Conservation (phyloP, 805 yeast species). For the Torulaspora microellipsoides region DNA sequence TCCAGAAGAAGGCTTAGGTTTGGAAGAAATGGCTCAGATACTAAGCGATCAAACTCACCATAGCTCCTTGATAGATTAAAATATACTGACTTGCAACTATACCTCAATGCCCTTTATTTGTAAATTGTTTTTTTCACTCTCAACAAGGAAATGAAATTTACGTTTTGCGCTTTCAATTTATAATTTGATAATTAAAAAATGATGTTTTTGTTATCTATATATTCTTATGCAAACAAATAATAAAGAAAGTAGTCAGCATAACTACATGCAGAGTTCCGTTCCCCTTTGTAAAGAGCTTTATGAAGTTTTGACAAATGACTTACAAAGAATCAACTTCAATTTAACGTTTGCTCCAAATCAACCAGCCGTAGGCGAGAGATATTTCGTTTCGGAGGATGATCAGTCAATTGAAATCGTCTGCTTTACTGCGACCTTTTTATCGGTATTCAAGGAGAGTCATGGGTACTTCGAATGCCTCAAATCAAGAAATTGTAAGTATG, state of each 20-base stretch:
- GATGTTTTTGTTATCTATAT: too few species aligned
- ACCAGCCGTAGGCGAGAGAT: constrained; percentile 7
- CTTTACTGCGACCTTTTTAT: constrained; percentile 30
- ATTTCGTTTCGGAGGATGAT: constrained; percentile 9
- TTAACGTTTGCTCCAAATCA: constrained; percentile 22
- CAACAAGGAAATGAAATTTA: too few species aligned
- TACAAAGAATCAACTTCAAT: constrained; percentile 1
- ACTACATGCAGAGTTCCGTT: background rate
- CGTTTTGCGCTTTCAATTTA: too few species aligned
- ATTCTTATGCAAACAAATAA: background rate
- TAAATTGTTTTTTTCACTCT: too few species aligned
- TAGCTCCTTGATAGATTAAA: constrained; percentile 1
- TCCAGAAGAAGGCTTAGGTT: constrained; percentile 3
- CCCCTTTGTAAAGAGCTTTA: constrained; percentile 18
- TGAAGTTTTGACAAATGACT: constrained; percentile 8
- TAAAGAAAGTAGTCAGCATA: background rate
- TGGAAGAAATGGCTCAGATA: constrained; percentile 3
- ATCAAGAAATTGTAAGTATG: constrained; percentile 6
- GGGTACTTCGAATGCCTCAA: constrained; percentile 10
- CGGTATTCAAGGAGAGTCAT: constrained; percentile 34
- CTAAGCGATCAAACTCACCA: constrained; percentile 2
- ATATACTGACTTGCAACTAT: background rate
- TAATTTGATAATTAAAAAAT: too few species aligned
- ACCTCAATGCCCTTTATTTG: too few species aligned
- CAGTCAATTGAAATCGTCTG: constrained; percentile 33